Conservation (phyloP, 2,329 filamentous ascomycete species). For the Diplocarpon mali region DNA sequence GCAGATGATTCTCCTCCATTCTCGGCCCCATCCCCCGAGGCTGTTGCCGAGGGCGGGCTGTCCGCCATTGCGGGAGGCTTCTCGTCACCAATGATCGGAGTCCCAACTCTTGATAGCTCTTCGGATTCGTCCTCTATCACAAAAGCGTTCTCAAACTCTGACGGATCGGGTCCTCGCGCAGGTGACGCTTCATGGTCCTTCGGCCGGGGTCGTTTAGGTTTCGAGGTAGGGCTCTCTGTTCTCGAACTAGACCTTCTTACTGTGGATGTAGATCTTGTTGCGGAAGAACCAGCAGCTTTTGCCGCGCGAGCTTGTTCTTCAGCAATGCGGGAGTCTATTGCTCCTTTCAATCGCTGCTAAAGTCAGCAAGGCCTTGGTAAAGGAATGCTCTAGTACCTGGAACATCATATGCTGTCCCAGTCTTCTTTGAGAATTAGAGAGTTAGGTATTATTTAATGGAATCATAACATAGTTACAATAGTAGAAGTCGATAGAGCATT, state of each 20-base stretch:
- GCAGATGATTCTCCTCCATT: conserved; percentile 15
- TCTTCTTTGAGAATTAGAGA: too few relatives aligned
- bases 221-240: conserved; percentile 22
- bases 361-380: neutral
- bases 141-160: conserved; percentile 79
- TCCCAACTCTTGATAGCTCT: conserved; percentile 48
- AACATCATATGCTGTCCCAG: conserved; percentile 18
- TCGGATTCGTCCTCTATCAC: conserved; percentile 74
- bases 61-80: conserved; percentile 18
- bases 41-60: conserved; percentile 20
- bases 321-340: conserved; percentile 77
- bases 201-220: conserved; percentile 18
- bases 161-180: conserved; percentile 54
- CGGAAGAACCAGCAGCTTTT: conserved; percentile 31
- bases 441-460: too few relatives aligned
- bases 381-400: conserved; percentile 18
- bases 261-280: conserved; percentile 33
- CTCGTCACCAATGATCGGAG: conserved; percentile 38
- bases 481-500: too few relatives aligned
- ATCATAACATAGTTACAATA: too few relatives aligned
- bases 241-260: conserved; percentile 18
- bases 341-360: conserved; percentile 64
- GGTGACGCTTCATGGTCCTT: conserved; percentile 22
- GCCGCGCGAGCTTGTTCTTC: conserved; percentile 70
- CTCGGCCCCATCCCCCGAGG: conserved; percentile 22